These are phyloP conservation scores for Phytophthora niederhauseri DNA, from an alignment of 352 stramenopile genomes.

Conservation along the genomic window DNA sequence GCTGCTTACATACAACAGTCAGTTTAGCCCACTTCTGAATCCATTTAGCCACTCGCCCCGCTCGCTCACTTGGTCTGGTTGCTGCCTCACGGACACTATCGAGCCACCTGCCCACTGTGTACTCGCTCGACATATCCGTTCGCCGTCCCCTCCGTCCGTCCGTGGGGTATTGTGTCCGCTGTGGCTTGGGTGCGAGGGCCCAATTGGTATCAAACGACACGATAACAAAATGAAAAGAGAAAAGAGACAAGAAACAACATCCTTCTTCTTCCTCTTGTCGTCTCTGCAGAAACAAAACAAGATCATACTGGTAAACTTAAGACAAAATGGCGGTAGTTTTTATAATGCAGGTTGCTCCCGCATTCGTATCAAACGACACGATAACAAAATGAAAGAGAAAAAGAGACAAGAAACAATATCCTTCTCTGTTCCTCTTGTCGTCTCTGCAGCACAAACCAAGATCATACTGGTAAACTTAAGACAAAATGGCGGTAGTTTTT, in stretches of 20 bases:
- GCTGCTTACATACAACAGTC: conserved; percentile 45
- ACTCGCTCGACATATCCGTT: conserved; percentile 24
- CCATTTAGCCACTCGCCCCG: conserved; percentile 20
- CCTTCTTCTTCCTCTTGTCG: neutral
- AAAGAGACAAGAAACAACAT: conserved; percentile 5
- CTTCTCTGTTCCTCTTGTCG: conserved; percentile 1
- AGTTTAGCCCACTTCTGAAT: conserved; percentile 43
- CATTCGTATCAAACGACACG: conserved; percentile 13
- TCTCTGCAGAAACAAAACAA: neutral
- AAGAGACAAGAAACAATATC: conserved; percentile 4
- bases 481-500: conserved; percentile 20
- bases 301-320: neutral
- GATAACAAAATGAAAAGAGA: conserved; percentile 21
- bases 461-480: neutral
- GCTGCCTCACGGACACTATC: conserved; percentile 11
- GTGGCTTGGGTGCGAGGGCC: conserved; percentile 7
- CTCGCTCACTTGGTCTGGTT: conserved; percentile 17
- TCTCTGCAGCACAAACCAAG: neutral
- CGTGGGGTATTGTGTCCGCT: conserved; percentile 11
- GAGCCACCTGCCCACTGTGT: neutral
- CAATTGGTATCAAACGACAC: conserved; percentile 10
- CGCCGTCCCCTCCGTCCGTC: conserved; percentile 16
- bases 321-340: conserved; percentile 19
- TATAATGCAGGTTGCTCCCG: conserved; percentile 20
- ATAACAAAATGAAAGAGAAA: conserved; percentile 17